Evolutionary conservation across 192 early-diverging fungal genomes (phyloP), one percentile per base, ranked within the genome.

Genomic region (Dissophora ornata): DNA sequence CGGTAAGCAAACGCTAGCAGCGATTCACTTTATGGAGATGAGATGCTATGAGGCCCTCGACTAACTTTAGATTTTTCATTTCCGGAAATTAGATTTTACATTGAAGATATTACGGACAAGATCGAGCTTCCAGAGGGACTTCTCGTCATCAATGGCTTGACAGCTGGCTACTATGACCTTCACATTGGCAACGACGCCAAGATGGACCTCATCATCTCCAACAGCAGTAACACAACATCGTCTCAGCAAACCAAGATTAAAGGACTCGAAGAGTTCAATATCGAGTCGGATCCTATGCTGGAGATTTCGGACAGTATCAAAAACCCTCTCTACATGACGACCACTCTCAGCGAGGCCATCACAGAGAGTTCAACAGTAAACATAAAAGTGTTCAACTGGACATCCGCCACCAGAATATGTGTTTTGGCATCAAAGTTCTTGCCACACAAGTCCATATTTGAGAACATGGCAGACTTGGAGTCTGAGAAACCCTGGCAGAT

Each of bases 371-470:
- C 44, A 22, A 44, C 33, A 6, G 45, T 67, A 2, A 42, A 51
- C 2, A 77, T 77, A 9, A 57, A 62, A 24, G 25, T 67, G n/a
- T 53, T 30, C 1, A 77, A 77, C 33, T 77, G 64, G 64, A 67
- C 64, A 0, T 12, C 63, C 0, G 45, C 32, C 2, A 77, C 73
- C 7, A 36, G 73, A 16, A 45, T 77, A 15, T 36, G 42, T 51
- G 46, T 77, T 7, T 18, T 67, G 22, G 63, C 73, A 0, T 44
- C 64, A 16, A 67, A 61, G 33, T 77, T 67, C 30, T 9, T 57
- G 25, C 73, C 73, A 10, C 11, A 56, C 19, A 55, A 51, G 2
- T 21, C 51, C 22, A 48, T 67, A 11, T 57, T 62, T 38, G 58
- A 56, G 8, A 36, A 53, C 13, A 9, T 77, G 28, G 18, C 18